Conservation (phyloP, 257 asterid genomes). For the Scutellaria baicalensis region DNA sequence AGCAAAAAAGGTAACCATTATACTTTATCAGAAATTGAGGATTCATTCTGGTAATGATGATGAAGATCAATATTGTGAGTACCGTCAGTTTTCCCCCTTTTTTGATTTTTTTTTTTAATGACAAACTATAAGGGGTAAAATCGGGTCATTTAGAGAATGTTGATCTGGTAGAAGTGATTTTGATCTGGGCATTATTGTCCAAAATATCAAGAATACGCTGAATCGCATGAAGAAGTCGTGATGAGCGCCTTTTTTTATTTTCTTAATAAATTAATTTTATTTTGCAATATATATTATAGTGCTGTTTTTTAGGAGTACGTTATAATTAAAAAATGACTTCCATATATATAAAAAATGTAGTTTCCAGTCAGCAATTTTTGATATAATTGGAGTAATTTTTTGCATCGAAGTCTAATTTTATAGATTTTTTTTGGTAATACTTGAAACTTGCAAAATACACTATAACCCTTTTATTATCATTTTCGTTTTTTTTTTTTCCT, state of each 20-base stretch:
- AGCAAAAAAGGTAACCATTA: no score
- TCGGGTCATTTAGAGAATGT: background rate
- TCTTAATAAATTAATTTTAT: background rate
- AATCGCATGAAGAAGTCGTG: background rate
- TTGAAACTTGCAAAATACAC: no score
- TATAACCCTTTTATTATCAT: no score
- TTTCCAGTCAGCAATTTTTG: no score
- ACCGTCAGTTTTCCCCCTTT: background rate
- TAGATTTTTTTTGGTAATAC: no score
- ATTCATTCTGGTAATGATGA: background rate
- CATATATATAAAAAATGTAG: no score
- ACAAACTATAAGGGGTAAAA: constrained; percentile 13
- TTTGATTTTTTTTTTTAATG: background rate
- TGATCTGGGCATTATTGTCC: background rate
- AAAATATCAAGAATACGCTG: background rate
- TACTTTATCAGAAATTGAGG: background rate
- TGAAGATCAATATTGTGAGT: background rate
- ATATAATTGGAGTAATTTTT: no score
- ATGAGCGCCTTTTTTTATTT: background rate
- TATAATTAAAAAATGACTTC: no score
- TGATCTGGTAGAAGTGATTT: constrained; percentile 14
- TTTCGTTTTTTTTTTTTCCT: no score
- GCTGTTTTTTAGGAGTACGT: no score
- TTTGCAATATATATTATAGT: no score
- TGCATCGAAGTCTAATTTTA: no score